A percentile compares a stretch with the other conserved stretches of the same genome.
phyloP scores from a whole-genome alignment of 352 stramenopile genomes.

The Globisporangium spiculum region DNA sequence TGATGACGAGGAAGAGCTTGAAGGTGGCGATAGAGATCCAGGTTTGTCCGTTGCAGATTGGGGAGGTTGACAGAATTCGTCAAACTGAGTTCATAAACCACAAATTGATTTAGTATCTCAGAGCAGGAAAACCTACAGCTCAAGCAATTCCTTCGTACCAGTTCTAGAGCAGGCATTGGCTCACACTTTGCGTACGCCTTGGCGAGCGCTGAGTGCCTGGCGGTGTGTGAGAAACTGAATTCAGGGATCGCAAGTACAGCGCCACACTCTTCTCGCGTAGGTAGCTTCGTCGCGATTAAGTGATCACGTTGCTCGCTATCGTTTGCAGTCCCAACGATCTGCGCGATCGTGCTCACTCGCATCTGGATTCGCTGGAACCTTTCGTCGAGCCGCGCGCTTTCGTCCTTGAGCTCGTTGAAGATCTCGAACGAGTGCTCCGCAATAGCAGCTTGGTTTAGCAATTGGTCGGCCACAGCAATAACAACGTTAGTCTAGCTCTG shows the following conservation, averaged over 20 bases:
- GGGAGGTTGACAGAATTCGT: slow-evolving; percentile 27
- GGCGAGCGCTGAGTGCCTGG: slow-evolving; percentile 20
- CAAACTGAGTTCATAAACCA: slow-evolving; percentile 22
- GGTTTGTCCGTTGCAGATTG: neutral
- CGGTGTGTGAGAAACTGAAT: slow-evolving; percentile 4
- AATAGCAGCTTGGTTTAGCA: slow-evolving; percentile 30
- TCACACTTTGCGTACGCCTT: slow-evolving; percentile 38
- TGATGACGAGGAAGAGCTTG: slow-evolving; percentile 17
- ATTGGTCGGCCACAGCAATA: neutral
- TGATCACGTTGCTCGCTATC: neutral
- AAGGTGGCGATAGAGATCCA: neutral
- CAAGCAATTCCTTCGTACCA: slow-evolving; percentile 20
- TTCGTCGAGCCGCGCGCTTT: slow-evolving; percentile 27
- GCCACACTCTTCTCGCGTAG: slow-evolving; percentile 24
- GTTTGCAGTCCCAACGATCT: slow-evolving; percentile 22
- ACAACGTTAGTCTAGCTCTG: neutral
- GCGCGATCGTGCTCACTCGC: slow-evolving; percentile 30
- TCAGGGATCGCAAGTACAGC: slow-evolving; percentile 21
- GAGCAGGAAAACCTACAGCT: neutral
- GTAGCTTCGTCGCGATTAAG: slow-evolving; percentile 20
- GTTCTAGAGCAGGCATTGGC: slow-evolving; percentile 37
- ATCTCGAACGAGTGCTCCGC: slow-evolving; percentile 50
- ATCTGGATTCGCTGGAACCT: slow-evolving; percentile 28
- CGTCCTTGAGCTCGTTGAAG: slow-evolving; percentile 43
- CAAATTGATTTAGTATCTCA: neutral